phyloP scores from a whole-genome alignment of 306 rosid species.

The Cucumis melo region DNA sequence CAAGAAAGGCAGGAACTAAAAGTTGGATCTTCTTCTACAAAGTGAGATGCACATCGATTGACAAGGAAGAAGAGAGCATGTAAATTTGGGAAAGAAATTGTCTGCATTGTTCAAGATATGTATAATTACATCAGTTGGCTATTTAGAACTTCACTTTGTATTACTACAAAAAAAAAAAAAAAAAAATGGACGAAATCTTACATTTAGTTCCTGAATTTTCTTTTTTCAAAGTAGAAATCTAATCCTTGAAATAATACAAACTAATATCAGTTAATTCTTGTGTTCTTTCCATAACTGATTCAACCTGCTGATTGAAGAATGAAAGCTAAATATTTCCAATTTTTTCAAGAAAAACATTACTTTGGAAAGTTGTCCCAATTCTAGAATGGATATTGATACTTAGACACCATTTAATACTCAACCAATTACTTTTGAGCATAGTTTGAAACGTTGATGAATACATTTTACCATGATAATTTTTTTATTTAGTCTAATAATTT shows the following conservation, averaged over 20 bases:
- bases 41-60: not conserved
- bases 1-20: not conserved
- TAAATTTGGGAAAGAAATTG: not conserved
- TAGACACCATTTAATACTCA: too few relatives aligned
- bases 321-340: too few relatives aligned
- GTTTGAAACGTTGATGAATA: too few relatives aligned
- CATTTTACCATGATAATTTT: too few relatives aligned
- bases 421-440: too few relatives aligned
- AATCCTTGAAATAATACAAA: not conserved
- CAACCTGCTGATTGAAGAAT: too few relatives aligned
- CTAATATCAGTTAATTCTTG: not conserved
- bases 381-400: too few relatives aligned
- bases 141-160: not conserved
- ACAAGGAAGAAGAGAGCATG: constrained; percentile 1
- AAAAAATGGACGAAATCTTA: not conserved
- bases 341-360: too few relatives aligned
- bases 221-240: not conserved
- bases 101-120: not conserved
- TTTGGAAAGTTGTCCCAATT: too few relatives aligned
- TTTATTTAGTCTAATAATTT: too few relatives aligned
- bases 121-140: not conserved
- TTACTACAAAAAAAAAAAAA: not conserved
- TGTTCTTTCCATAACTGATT: too few relatives aligned
- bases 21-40: not conserved
- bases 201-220: not conserved